Base-by-base conservation (phyloP, 352 stramenopile genomes). In the Globisporangium alternatum region DNA sequence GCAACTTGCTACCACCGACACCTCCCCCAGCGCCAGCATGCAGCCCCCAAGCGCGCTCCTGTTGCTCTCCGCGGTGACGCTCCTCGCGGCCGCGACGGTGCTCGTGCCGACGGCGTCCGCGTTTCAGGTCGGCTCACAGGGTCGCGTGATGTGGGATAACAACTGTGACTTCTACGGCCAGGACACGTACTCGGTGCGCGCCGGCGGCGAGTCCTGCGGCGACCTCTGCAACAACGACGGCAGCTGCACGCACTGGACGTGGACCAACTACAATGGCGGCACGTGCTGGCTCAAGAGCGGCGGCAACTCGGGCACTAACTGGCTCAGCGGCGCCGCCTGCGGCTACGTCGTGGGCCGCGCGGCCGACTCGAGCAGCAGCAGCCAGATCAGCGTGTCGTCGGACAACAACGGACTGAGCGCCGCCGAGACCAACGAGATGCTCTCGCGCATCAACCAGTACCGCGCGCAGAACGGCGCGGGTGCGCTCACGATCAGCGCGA, bases 281-380 rank as follows among this genome's bases (percentile, higher is more conserved):
- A 86, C 77, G 12, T 90, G 81, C 67, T 88, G 67, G 66, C 71
- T 90, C 28, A 90, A 89, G 69, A 74, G 56, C 17, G 22, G 43
- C 30, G 25, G 21, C 33, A 67, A 61, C 6, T 61, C 52, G 30
- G 37, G 61, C 9, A 62, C 66, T 43, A 59, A 35, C 30, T 69
- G 35, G 3, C 61, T 69, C 49, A 73, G 62, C 37, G 74, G 71
- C 17, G 66, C 59, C 13, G 67, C 61, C 19, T 81, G 71, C 30
- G 76, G 71, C 28, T 81, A 83, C 51, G 68, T 83, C 43, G 62
- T 81, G 37, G 56, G 67, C 13, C 73, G 74, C 47, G 71, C 71
- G 45, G 55, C 62, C 25, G 43, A 63, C 45, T 31, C 63, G 39
- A 62, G 31, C 58, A 44, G 37, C 53, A 37, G 9, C 12, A 62